Conservation (phyloP, 352 stramenopile genomes). For the Globisporangium orthogonon region DNA sequence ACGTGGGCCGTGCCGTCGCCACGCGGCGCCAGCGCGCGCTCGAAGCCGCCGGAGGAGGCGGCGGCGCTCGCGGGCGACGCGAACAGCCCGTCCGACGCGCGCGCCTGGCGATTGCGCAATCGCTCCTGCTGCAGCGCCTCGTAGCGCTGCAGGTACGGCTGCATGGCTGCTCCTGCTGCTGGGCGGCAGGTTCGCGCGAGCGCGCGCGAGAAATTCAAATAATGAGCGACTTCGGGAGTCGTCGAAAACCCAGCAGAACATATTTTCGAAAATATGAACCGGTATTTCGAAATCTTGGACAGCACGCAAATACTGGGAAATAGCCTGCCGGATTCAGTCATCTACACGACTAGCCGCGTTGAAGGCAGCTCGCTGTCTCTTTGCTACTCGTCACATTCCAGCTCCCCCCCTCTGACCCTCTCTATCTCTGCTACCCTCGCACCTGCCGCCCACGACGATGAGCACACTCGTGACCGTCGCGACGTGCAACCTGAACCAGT, state of each 20-base stretch:
- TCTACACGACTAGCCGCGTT: too few relatives aligned
- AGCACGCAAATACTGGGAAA: too few relatives aligned
- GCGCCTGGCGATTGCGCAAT: conserved; percentile 15
- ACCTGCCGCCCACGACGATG: conserved; percentile 25
- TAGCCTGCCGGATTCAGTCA: too few relatives aligned
- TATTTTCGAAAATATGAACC: too few relatives aligned
- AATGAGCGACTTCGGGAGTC: too few relatives aligned
- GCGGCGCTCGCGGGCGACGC: conserved; percentile 4
- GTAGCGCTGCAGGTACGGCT: conserved; percentile 44
- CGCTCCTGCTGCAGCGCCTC: conserved; percentile 44
- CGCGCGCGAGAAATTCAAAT: too few relatives aligned
- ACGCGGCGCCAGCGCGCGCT: conserved; percentile 1
- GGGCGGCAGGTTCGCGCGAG: too few relatives aligned
- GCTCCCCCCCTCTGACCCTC: too few relatives aligned
- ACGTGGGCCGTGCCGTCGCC: not conserved
- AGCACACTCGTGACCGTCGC: conserved; percentile 91
- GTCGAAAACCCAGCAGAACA: too few relatives aligned
- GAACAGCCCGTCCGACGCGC: conserved; percentile 13
- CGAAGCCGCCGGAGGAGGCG: conserved; percentile 9
- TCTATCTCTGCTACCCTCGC: not conserved
- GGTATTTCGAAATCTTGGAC: too few relatives aligned
- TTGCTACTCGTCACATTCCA: too few relatives aligned
- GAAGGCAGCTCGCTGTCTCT: too few relatives aligned
- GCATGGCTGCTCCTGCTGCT: conserved; percentile 14
- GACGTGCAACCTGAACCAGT: conserved; percentile 99